Evolutionary conservation across 2,329 filamentous ascomycete genomes (phyloP), one percentile per base, ranked within the genome.

Genomic region (Pseudophaeomoniella oleicola): DNA sequence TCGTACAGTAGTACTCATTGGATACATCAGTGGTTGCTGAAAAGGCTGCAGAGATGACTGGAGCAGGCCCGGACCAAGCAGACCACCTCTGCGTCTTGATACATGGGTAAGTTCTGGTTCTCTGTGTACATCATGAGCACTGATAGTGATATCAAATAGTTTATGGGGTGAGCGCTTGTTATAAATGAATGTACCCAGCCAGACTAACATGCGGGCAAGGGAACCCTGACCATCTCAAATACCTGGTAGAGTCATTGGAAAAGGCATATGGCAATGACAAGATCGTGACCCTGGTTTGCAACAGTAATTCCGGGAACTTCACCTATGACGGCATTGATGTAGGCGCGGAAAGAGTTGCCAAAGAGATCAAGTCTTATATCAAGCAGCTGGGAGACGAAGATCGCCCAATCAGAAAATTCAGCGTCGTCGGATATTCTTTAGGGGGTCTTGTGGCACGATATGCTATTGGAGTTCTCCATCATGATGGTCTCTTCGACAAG

Each of bases 381-480:
- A 58, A 65, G 16, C 57, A 62, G 19, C 48, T 76, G 19, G 67
- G 71, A 34, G 60, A 61, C 30, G 63, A 67, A 16, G 87, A 84
- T 16, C 73, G 78, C 46, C 70, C 72, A 30, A 80, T 94, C 50
- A 78, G 63, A 33, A 92, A 86, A 59, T 65, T 96, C 44, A 94
- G 86, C 55, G 66, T 96, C 30, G 71, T 88, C 31, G 88, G 88
- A 29, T 94, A 96, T 56, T 93, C 85, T 0, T 67, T 94, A 2
- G 88, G 88, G 32, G 88, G 88, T 0, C 64, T 96, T 4, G 76
- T 96, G 3, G 77, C 84, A 9, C 72, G 88, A 41, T 96, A 94
- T 61, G 81, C 82, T 2, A 71, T 94, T 39, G 88, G 88, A 0
- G 62, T 96, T 49, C 66, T 96, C 3, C 75, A 87, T 48, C 78